Evolutionary conservation across 163 green algal genomes (phyloP), one percentile per base, ranked within the genome.

Genomic region (Prototheca wickerhamii): DNA sequence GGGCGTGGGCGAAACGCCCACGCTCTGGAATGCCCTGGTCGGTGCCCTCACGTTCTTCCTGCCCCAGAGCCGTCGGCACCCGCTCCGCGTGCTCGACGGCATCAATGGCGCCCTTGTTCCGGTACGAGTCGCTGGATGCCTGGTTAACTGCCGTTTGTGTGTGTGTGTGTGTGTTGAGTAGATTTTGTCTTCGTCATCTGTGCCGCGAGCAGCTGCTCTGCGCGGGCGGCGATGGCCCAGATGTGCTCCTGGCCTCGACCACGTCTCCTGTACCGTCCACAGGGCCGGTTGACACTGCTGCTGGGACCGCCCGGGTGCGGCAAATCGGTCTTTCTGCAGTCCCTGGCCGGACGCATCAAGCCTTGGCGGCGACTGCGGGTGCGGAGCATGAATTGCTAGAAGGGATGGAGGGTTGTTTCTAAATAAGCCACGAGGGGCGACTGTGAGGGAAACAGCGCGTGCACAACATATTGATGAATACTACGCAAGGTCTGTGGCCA

Each of bases 251-350:
- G n/a, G n/a, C n/a, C n/a, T n/a, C n/a, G n/a, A n/a, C n/a, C n/a
- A n/a, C n/a, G n/a, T n/a, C n/a, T n/a, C n/a, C n/a, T n/a, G n/a
- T n/a, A n/a, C n/a, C n/a, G n/a, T n/a, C 52, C 20, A 34, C 57
- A 63, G 57, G 61, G 61, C 30, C 33, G 61, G 0, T 68, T 87
- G 44, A 89, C 80, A 1, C 74, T 93, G 55, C 74, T 94, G 62
- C 82, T 94, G 33, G 86, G 86, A 0, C 86, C 86, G 1, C 86
- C 86, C 20, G 81, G 81, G 30, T 61, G 70, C 10, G 86, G 86
- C 58, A 91, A 91, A 61, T 82, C 61, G 21, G 84, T 84, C 1
- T 76, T 94, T 18, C 68, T 94, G 34, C 72, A 79, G 32, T 61
- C 68, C 3, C 73, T 89, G 29, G 67, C 72, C 31, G 84, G 83